Base-by-base conservation (phyloP, 441 rosid genomes). In the Croton laevigatus region DNA sequence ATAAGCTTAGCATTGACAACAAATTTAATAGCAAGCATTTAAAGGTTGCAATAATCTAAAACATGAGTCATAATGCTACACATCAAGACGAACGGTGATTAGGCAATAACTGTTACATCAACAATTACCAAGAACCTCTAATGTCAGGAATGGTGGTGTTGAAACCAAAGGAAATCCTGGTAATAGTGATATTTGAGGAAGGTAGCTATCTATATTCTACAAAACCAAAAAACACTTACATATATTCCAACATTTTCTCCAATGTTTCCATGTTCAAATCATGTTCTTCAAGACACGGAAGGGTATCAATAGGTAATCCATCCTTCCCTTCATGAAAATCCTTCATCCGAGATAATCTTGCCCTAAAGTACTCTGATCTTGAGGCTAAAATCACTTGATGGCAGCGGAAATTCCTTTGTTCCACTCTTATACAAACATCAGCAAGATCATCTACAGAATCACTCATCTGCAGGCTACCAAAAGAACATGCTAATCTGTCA, bases 301-400 rank as follows among this genome's bases (percentile, higher is more conserved):
- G 86, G 71, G 71, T 52, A 67, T 78, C 78, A 70, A 77, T 64
- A 9, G 74, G 76, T 48, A 83, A 73, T 68, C 73, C 86, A 77
- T 82, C 77, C 62, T 82, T 84, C 16, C 85, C 89, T 79, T 86
- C 91, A 69, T 80, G 75, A 60, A 90, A 94, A 75, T 89, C 96
- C 75, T 86, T 88, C 83, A 92, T 84, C 37, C 84, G 89, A 54
- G 91, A 87, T 77, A 92, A 70, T 71, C 98, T 83, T 76, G 99
- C 93, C 81, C 87, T 87, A 65, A 92, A 94, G 77, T 94, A 94
- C 81, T 94, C 98, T 27, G 99, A 94, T 78, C 99, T 92, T 14
- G 99, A 88, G 60, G 96, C 96, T 76, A 94, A 84, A 78, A 94
- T 81, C 73, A 90, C 98, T 85, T 92, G 96, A 84, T 92, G 98